Percentiles rank a stretch among this genome's conserved stretches.
Conservation (phyloP, 345 rosid genomes). For the Aquilaria yunnanensis region DNA sequence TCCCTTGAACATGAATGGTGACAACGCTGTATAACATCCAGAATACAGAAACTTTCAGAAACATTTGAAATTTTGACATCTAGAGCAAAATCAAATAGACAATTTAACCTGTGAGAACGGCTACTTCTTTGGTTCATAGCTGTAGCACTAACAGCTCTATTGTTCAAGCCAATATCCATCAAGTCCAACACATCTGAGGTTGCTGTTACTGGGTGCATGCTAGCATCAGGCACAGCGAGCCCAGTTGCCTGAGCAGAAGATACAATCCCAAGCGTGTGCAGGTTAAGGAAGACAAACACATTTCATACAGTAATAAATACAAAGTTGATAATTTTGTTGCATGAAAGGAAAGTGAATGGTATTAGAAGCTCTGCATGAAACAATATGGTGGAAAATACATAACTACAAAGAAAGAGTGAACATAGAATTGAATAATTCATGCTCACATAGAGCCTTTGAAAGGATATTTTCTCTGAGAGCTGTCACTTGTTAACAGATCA, state of each 20-base stretch:
- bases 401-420: neutral
- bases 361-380: neutral
- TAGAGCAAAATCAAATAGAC: neutral
- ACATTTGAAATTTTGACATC: too few species aligned
- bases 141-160: slow-evolving; percentile 72
- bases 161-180: slow-evolving; percentile 68
- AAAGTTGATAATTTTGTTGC: neutral
- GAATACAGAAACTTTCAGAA: too few species aligned
- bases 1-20: slow-evolving; percentile 80
- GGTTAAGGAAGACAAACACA: slow-evolving; percentile 44
- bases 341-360: neutral
- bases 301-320: too few species aligned
- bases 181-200: slow-evolving; percentile 70
- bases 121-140: slow-evolving; percentile 93
- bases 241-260: slow-evolving; percentile 51
- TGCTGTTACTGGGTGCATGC: slow-evolving; percentile 60
- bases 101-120: slow-evolving; percentile 82
- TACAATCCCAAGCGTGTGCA: slow-evolving; percentile 70
- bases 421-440: neutral
- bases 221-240: slow-evolving; percentile 92
- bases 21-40: slow-evolving; percentile 48
- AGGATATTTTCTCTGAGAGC: slow-evolving; percentile 85
- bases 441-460: slow-evolving; percentile 4
- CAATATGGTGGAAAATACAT: neutral
- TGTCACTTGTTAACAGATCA: slow-evolving; percentile 49